phyloP scores from a whole-genome alignment of 1,284 basidiomycete genomes.

The Ceratobasidium theobromae region DNA sequence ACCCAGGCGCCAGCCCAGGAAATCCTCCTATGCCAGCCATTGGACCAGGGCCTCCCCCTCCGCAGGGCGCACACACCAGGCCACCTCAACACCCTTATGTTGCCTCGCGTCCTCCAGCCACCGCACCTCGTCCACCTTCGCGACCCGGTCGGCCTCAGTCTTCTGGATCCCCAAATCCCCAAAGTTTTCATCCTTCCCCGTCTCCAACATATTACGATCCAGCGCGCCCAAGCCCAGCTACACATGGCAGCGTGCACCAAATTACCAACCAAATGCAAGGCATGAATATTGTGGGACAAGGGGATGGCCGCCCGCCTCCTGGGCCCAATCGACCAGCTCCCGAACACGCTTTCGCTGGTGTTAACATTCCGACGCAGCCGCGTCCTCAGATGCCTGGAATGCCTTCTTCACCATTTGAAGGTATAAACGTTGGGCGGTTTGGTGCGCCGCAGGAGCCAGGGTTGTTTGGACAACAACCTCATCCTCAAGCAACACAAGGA shows the following conservation, averaged over 20 bases:
- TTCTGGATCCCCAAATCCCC: not conserved
- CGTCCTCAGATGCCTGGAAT: not conserved
- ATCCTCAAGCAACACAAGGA: not conserved
- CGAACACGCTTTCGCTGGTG: conserved; percentile 19
- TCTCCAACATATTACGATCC: not conserved
- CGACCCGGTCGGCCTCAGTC: conserved; percentile 15
- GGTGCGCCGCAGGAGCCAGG: not conserved
- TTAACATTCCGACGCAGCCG: not conserved
- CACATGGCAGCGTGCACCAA: not conserved
- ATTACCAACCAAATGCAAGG: conserved; percentile 8
- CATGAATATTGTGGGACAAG: conserved; percentile 12
- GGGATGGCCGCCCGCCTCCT: no score
- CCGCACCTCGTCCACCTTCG: conserved; percentile 2
- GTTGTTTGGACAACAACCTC: not conserved
- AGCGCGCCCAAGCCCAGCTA: no score
- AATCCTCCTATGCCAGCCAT: not conserved
- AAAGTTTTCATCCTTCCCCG: not conserved
- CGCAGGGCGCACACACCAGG: not conserved
- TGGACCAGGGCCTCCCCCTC: not conserved
- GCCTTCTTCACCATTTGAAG: conserved; percentile 18
- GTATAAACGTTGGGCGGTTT: not conserved
- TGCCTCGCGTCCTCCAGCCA: conserved; percentile 7
- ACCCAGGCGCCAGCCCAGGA: not conserved
- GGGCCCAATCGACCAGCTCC: conserved; percentile 2
- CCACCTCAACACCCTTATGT: conserved; percentile 15